Percentiles rank a stretch among this genome's conserved stretches.
These are phyloP conservation scores for Dentipellis fragilis DNA, from an alignment of 768 basidiomycete genomes.

Conservation along the genomic window DNA sequence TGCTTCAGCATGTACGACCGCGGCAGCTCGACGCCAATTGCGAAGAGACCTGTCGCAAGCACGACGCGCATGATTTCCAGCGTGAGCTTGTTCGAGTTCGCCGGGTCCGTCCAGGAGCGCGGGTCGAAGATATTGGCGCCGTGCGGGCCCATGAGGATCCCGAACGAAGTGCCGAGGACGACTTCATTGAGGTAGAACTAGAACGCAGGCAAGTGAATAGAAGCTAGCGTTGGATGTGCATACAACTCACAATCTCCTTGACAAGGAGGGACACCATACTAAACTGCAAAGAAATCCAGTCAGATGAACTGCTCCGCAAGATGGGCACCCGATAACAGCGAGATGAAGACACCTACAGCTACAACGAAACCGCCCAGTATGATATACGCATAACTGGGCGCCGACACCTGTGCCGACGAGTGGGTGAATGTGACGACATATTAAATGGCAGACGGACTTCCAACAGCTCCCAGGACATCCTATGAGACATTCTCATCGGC, in stretches of 20 bases:
- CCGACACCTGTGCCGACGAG: conserved; percentile 33
- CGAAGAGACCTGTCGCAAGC: conserved; percentile 86
- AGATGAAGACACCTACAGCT: conserved; percentile 22
- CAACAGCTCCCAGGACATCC: background rate
- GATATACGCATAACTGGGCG: conserved; percentile 47
- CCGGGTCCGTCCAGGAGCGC: conserved; percentile 47
- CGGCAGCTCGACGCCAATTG: conserved; percentile 91
- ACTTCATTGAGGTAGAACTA: conserved; percentile 90
- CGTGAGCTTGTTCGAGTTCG: conserved; percentile 49
- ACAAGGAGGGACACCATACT: conserved; percentile 79
- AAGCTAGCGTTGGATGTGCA: background rate
- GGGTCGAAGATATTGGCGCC: conserved; percentile 67
- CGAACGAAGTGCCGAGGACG: conserved; percentile 73
- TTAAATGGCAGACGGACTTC: conserved; percentile 10
- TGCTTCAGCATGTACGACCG: conserved; percentile 75
- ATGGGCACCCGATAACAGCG: no score
- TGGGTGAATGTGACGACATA: conserved; percentile 16
- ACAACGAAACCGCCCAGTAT: conserved; percentile 51
- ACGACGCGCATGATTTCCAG: conserved; percentile 83
- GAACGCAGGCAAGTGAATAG: background rate
- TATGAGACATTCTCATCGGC: no score
- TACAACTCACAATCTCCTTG: conserved; percentile 56
- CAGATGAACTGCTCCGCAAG: background rate
- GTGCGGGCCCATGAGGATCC: conserved; percentile 62
- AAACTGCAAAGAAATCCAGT: conserved; percentile 39